Conservation (phyloP, 768 basidiomycete genomes). For the Suillus discolor region DNA sequence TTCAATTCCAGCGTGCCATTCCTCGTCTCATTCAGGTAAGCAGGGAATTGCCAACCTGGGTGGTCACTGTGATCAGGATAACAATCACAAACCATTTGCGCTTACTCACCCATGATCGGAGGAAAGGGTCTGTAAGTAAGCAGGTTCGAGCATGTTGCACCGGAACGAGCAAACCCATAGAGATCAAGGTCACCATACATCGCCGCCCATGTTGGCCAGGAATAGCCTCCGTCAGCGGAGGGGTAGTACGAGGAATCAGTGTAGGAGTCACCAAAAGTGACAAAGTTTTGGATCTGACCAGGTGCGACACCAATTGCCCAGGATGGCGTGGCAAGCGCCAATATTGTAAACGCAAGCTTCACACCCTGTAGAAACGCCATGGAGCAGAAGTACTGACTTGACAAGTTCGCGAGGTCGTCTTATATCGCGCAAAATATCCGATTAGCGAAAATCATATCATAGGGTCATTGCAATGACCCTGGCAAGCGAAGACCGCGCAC, state of each 20-base stretch:
- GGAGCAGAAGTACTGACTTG: neutral
- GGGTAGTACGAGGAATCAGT: slow-evolving; percentile 49
- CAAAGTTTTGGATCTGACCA: slow-evolving; percentile 61
- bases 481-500: neutral
- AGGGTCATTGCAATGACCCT: neutral
- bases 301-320: slow-evolving; percentile 30
- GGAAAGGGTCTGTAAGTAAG: slow-evolving; percentile 62
- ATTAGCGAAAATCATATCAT: slow-evolving; percentile 2
- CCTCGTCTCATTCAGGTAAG: slow-evolving; percentile 45
- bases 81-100: too few relatives aligned
- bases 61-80: neutral
- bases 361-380: slow-evolving; percentile 10
- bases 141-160: slow-evolving; percentile 68
- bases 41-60: slow-evolving; percentile 40
- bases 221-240: slow-evolving; percentile 41
- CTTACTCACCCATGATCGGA: slow-evolving; percentile 55
- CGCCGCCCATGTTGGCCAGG: slow-evolving; percentile 66
- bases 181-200: slow-evolving; percentile 54
- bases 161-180: slow-evolving; percentile 60
- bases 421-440: slow-evolving; percentile 4
- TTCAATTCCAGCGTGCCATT: slow-evolving; percentile 44
- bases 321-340: slow-evolving; percentile 16
- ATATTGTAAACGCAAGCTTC: slow-evolving; percentile 12
- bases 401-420: slow-evolving; percentile 4
- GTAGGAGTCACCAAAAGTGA: slow-evolving; percentile 71